phyloP scores from a whole-genome alignment of 495 filamentous ascomycete genomes.

The Aspergillus saccharolyticus region DNA sequence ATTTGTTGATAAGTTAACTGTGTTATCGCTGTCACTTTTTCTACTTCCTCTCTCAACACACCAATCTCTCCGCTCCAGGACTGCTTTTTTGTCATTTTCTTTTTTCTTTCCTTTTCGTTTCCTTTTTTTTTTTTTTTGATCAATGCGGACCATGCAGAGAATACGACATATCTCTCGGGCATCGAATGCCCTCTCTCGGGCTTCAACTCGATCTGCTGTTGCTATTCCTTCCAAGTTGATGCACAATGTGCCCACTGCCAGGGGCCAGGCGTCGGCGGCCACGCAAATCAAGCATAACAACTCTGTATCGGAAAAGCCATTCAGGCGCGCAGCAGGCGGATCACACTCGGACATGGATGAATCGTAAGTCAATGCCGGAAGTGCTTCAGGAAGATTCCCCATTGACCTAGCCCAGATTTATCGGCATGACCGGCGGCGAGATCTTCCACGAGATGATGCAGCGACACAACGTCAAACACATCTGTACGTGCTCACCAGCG shows the following conservation, averaged over 20 bases:
- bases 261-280: not conserved
- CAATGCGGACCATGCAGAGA: not conserved
- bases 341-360: not conserved
- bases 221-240: not conserved
- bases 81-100: too few relatives aligned
- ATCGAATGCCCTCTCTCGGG: not conserved
- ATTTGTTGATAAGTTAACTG: too few relatives aligned
- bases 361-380: too few relatives aligned
- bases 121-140: too few relatives aligned
- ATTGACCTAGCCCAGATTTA: conserved; percentile 50
- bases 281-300: not conserved
- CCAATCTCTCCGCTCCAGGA: too few relatives aligned
- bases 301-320: not conserved
- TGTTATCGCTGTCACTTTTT: too few relatives aligned
- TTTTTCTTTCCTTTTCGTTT: too few relatives aligned
- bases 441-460: conserved; percentile 97
- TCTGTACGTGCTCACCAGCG: conserved; percentile 49
- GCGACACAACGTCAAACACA: conserved; percentile 72
- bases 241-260: not conserved
- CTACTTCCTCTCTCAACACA: too few relatives aligned
- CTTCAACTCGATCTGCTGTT: not conserved
- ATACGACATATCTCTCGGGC: not conserved
- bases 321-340: not conserved
- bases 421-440: conserved; percentile 80
- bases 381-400: too few relatives aligned